Percentiles rank a stretch among this genome's conserved stretches.
These are phyloP conservation scores for Aechmea fasciata DNA, from an alignment of 176 grass and related monocot species.

Conservation along the genomic window DNA sequence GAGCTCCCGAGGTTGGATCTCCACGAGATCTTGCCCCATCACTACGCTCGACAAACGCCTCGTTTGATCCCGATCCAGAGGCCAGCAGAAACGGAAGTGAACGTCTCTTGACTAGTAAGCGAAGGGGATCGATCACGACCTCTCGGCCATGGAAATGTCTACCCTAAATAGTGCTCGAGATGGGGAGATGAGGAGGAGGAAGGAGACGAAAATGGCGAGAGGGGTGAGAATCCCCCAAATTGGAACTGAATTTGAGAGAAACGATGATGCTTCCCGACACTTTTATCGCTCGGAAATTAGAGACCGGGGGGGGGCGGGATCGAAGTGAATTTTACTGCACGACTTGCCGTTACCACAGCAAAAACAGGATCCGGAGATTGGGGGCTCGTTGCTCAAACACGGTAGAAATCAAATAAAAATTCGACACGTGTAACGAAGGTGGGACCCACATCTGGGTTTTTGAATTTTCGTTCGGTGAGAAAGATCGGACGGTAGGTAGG, in stretches of 20 bases:
- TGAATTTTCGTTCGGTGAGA: no score
- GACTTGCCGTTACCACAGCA: background rate
- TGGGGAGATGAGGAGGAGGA: background rate
- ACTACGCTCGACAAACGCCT: background rate
- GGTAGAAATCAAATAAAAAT: background rate
- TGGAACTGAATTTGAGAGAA: background rate
- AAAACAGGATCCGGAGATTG: background rate
- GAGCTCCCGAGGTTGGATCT: conserved; percentile 80
- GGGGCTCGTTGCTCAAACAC: background rate
- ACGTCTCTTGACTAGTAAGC: no score
- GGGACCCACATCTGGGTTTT: no score
- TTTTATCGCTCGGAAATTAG: background rate
- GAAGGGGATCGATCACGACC: background rate
- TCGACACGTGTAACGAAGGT: background rate
- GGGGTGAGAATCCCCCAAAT: conserved; percentile 10
- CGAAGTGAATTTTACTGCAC: background rate
- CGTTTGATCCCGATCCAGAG: background rate
- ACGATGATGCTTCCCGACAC: background rate
- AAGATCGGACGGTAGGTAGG: no score
- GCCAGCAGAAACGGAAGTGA: no score
- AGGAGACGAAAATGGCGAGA: background rate
- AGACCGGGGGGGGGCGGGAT: background rate
- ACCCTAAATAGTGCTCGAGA: background rate
- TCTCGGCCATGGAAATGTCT: background rate
- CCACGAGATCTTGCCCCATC: conserved; percentile 73